A percentile compares a stretch with the other conserved stretches of the same genome.
Evolutionary conservation across 345 rosid genomes (phyloP).

Genomic region (Lepidium aucheri): DNA sequence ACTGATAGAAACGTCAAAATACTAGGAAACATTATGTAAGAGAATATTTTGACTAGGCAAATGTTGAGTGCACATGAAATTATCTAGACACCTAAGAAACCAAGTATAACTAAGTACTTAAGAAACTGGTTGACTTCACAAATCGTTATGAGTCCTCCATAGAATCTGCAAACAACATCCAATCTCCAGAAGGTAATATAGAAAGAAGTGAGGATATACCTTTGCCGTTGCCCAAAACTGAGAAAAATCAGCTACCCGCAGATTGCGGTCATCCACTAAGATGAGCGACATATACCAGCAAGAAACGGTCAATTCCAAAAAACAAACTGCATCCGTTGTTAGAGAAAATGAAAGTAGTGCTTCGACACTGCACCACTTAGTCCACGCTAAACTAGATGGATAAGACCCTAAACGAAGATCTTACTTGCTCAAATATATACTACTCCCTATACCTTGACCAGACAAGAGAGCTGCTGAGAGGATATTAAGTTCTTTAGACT

Average conservation of each 20-base stretch:
- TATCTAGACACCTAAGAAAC: slow-evolving; percentile 8
- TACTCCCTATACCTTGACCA: slow-evolving; percentile 23
- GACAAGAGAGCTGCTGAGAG: slow-evolving; percentile 2
- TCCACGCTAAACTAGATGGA: slow-evolving; percentile 48
- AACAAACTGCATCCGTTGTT: slow-evolving; percentile 96
- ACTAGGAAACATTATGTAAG: neutral
- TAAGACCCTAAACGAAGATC: slow-evolving; percentile 28
- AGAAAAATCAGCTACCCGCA: slow-evolving; percentile 99
- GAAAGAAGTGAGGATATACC: slow-evolving; percentile 82
- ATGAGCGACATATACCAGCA: slow-evolving; percentile 93
- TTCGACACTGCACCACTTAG: slow-evolving; percentile 72
- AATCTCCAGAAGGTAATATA: slow-evolving; percentile 32
- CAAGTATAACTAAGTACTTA: slow-evolving; percentile 12
- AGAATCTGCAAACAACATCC: slow-evolving; percentile 20
- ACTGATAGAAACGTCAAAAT: neutral
- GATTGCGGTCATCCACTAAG: slow-evolving; percentile 99
- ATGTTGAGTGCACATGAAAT: neutral
- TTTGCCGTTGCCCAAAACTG: slow-evolving; percentile 99
- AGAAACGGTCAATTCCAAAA: slow-evolving; percentile 94
- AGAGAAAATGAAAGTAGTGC: slow-evolving; percentile 87
- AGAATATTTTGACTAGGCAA: neutral
- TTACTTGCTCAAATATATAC: slow-evolving; percentile 22
- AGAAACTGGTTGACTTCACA: slow-evolving; percentile 29
- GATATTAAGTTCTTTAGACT: slow-evolving; percentile 20
- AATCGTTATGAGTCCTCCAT: slow-evolving; percentile 18